Conservation (phyloP, 1,284 basidiomycete species). For the Pterula multifida region DNA sequence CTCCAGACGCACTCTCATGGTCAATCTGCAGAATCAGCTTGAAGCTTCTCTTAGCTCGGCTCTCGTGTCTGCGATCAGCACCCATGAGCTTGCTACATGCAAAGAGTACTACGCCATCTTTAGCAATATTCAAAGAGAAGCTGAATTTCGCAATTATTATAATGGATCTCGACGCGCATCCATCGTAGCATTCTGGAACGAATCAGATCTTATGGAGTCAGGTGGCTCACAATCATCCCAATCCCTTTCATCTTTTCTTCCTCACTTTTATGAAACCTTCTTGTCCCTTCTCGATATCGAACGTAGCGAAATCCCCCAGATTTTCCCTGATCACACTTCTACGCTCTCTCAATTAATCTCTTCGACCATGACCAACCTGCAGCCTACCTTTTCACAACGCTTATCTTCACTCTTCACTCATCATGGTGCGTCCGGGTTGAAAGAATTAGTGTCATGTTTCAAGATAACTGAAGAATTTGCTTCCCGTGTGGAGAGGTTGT, state of each 20-base stretch:
- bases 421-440: conserved; percentile 50
- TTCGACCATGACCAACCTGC: conserved; percentile 64
- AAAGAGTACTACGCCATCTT: conserved; percentile 79
- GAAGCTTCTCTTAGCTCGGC: conserved; percentile 83
- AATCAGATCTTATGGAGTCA: conserved; percentile 37
- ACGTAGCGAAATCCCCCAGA: conserved; percentile 60
- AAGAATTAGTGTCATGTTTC: conserved; percentile 60
- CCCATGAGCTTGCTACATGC: conserved; percentile 62
- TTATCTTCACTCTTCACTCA: conserved; percentile 55
- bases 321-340: conserved; percentile 68
- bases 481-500: conserved; percentile 51
- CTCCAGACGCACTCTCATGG: conserved; percentile 68
- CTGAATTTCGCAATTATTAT: conserved; percentile 88
- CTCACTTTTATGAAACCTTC: conserved; percentile 64
- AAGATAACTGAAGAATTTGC: conserved; percentile 76
- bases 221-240: conserved; percentile 19
- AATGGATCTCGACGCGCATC: conserved; percentile 66
- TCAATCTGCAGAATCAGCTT: conserved; percentile 86
- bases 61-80: conserved; percentile 71
- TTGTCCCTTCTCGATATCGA: conserved; percentile 58
- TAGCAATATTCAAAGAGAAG: conserved; percentile 77
- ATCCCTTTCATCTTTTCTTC: conserved; percentile 55
- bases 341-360: conserved; percentile 75
- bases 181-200: conserved; percentile 61
- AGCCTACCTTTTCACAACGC: conserved; percentile 71